phyloP scores from a whole-genome alignment of 306 rosid genomes.

The Fragaria ananassa region DNA sequence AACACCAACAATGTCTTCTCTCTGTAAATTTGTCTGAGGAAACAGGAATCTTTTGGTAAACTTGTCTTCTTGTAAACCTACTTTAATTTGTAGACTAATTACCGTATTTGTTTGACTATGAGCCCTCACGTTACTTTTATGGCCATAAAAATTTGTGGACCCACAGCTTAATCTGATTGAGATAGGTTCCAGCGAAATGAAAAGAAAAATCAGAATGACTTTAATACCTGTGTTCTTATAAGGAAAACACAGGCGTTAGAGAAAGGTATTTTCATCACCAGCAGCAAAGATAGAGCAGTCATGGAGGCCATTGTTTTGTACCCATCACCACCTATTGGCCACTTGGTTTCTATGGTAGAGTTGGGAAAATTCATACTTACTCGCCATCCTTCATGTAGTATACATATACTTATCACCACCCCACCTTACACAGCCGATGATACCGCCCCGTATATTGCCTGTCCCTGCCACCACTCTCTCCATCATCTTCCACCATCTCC shows the following conservation, averaged over 20 bases:
- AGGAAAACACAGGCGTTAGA: neutral
- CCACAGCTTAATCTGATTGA: neutral
- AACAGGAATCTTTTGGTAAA: neutral
- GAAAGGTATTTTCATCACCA: neutral
- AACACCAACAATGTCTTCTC: neutral
- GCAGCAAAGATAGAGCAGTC: neutral
- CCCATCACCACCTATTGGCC: constrained; percentile 40
- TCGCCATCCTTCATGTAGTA: constrained; percentile 30
- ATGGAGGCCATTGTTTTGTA: constrained; percentile 38
- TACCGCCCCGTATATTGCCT: constrained; percentile 27
- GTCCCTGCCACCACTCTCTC: constrained; percentile 28
- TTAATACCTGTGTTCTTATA: neutral
- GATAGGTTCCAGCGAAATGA: neutral
- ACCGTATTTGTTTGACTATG: neutral
- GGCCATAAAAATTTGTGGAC: neutral
- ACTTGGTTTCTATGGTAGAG: constrained; percentile 37
- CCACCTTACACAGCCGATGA: constrained; percentile 32
- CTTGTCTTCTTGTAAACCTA: neutral
- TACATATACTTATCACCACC: constrained; percentile 38
- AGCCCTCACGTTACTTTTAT: neutral
- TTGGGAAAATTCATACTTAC: constrained; percentile 33
- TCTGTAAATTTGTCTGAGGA: neutral
- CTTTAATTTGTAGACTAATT: neutral
- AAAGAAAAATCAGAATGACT: neutral
- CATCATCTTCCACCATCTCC: constrained; percentile 36